Base-by-base conservation (phyloP, 176 grass and related monocot genomes). In the Melocanna baccifera region DNA sequence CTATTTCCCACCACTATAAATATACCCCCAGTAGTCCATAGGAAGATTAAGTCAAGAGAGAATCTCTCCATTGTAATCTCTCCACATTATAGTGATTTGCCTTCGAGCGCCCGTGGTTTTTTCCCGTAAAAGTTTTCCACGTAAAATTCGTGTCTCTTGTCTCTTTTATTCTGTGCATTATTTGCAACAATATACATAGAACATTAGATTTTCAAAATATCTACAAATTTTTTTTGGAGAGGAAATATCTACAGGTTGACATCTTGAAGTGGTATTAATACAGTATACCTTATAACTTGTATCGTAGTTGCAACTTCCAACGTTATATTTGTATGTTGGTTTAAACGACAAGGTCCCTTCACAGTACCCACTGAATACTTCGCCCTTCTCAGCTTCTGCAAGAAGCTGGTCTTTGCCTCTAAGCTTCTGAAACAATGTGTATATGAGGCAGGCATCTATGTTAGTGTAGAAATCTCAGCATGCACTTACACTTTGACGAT, bases 271-370 rank as follows among this genome's bases (percentile, higher is more conserved):
- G 69, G 46, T 45, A 34, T 18, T 36, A 36, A 36, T 36, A 36
- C 34, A 36, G 34, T 36, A 18, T 56, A 91, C 87, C 92, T 90
- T 94, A 53, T 83, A 67, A 55, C 90, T 94, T 76, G 92, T 92
- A 55, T 94, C 92, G 12, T 94, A 86, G 78, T 61, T 86, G 74
- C 82, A 83, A 15, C 87, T 88, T 29, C 85, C 92, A 22, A 90
- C 73, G 22, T 94, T 80, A 46, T 91, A 92, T 76, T 92, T 94
- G 78, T 92, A 92, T 28, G 92, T 94, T 16, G 89, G 92, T 64
- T 92, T 94, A 77, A 94, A 94, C 18, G 63, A 85, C 71, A 91
- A 64, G 22, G 87, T 85, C 48, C 92, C 92, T 84, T 89, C 89
- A 18, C 84, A 89, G 30, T 89, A 94, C 3, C 89, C 92, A n/a